Evolutionary conservation across 495 filamentous ascomycete genomes (phyloP).

Genomic region (Viridothelium virens): DNA sequence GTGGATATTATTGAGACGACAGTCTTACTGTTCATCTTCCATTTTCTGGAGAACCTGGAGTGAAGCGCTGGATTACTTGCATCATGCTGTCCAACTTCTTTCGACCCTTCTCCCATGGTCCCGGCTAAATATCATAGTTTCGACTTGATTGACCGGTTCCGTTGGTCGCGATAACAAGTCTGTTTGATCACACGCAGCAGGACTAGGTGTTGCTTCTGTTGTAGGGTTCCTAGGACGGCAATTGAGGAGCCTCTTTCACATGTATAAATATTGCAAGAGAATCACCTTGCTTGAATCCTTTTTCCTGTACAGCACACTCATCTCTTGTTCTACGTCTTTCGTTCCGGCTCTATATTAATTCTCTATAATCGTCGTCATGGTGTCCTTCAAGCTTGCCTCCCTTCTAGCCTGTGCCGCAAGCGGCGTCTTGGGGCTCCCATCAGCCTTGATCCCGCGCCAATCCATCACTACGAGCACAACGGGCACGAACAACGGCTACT

Average conservation of each 20-base stretch:
- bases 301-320: background rate
- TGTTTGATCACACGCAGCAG: background rate
- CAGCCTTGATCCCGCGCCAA: conserved; percentile 1
- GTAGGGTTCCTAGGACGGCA: background rate
- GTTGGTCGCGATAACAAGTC: background rate
- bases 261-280: background rate
- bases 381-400: background rate
- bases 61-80: background rate
- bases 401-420: background rate
- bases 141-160: background rate
- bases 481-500: conserved; percentile 25
- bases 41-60: background rate
- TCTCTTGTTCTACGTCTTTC: background rate
- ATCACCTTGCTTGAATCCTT: background rate
- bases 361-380: background rate
- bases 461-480: background rate
- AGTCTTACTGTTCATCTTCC: no score
- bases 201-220: background rate
- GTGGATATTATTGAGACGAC: no score
- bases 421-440: background rate
- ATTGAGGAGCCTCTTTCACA: background rate
- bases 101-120: background rate
- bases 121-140: background rate
- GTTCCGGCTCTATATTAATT: background rate
- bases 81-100: background rate